A percentile compares a stretch with the other conserved stretches of the same genome.
Conservation (phyloP, 2,329 filamentous ascomycete species). For the Hymenoscyphus infarciens region DNA sequence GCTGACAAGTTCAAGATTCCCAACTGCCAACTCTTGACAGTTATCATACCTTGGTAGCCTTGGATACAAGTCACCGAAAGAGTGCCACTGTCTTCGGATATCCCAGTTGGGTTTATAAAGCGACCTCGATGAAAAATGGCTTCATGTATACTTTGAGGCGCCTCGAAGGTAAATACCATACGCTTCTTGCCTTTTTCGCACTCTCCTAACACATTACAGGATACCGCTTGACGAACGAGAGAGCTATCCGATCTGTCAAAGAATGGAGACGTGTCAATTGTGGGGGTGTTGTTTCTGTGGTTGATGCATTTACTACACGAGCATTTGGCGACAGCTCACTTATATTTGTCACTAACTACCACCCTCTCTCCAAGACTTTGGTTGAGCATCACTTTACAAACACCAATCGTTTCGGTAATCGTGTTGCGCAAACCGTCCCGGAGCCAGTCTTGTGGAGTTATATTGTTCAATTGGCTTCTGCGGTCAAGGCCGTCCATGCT, state of each 20-base stretch:
- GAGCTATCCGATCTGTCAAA: slow-evolving; percentile 80
- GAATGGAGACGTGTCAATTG: slow-evolving; percentile 85
- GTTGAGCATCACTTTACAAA: slow-evolving; percentile 70
- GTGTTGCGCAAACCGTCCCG: slow-evolving; percentile 43
- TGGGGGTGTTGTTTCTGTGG: slow-evolving; percentile 77
- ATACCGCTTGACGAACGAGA: slow-evolving; percentile 83
- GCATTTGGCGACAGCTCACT: slow-evolving; percentile 93
- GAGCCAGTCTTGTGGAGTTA: slow-evolving; percentile 88
- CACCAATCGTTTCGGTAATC: slow-evolving; percentile 37
- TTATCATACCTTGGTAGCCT: slow-evolving; percentile 86
- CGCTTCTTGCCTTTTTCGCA: not conserved
- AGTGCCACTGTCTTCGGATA: slow-evolving; percentile 79
- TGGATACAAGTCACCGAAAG: slow-evolving; percentile 79
- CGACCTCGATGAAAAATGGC: slow-evolving; percentile 82
- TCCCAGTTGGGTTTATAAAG: slow-evolving; percentile 93
- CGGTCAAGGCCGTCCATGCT: slow-evolving; percentile 79
- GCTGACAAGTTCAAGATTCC: slow-evolving; percentile 45
- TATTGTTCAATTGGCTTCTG: slow-evolving; percentile 85
- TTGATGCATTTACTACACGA: slow-evolving; percentile 90
- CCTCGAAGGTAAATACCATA: slow-evolving; percentile 60
- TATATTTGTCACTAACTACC: slow-evolving; percentile 90
- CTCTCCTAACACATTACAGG: slow-evolving; percentile 43
- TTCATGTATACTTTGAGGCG: slow-evolving; percentile 83
- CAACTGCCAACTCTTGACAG: slow-evolving; percentile 78
- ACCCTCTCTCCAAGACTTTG: slow-evolving; percentile 85